Conservation (phyloP, 1,284 basidiomycete species). For the Mycena citricolor region DNA sequence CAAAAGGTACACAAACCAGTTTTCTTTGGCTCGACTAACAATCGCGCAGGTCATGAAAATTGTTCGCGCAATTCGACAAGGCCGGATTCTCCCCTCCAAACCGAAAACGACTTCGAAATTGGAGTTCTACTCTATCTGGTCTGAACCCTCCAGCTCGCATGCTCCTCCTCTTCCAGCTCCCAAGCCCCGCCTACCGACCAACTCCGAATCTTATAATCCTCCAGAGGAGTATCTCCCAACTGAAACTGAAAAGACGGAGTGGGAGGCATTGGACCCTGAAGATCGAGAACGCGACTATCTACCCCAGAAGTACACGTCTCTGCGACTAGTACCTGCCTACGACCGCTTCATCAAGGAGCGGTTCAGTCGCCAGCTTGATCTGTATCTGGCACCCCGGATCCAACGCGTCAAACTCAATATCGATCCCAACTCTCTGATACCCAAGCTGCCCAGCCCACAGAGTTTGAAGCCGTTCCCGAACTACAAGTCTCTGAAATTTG, state of each 20-base stretch:
- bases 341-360: conserved; percentile 91
- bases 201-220: conserved; percentile 97
- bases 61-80: conserved; percentile 95
- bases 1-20: conserved; percentile 71
- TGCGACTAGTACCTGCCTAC: conserved; percentile 93
- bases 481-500: conserved; percentile 74
- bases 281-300: conserved; percentile 91
- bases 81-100: conserved; percentile 89
- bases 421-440: conserved; percentile 88
- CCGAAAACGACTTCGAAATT: conserved; percentile 75
- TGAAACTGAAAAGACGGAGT: conserved; percentile 80
- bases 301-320: conserved; percentile 81
- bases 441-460: conserved; percentile 92
- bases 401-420: conserved; percentile 86
- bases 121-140: conserved; percentile 91
- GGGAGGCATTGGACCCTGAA: conserved; percentile 85
- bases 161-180: conserved; percentile 90
- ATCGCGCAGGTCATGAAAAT: conserved; percentile 92
- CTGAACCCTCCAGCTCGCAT: conserved; percentile 63
- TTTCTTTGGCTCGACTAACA: conserved; percentile 10
- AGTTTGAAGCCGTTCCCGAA: conserved; percentile 95
- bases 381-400: conserved; percentile 95
- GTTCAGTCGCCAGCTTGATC: conserved; percentile 92
- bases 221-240: conserved; percentile 97
- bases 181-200: conserved; percentile 85